These are phyloP conservation scores for Phytophthora macrochlamydospora DNA, from an alignment of 352 stramenopile genomes.

Conservation along the genomic window DNA sequence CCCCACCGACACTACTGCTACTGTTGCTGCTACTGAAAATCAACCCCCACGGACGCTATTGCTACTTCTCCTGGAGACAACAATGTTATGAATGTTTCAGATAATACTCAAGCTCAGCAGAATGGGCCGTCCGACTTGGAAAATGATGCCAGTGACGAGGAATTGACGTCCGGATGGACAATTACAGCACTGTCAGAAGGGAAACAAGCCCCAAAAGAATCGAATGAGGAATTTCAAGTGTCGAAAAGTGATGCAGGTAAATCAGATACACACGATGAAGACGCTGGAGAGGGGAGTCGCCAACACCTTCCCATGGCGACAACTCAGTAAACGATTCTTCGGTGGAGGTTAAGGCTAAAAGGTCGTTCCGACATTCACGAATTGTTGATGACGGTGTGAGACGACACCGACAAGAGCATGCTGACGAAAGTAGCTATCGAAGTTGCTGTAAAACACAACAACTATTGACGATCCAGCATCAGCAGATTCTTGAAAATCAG, in stretches of 20 bases:
- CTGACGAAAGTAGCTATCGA: conserved; percentile 23
- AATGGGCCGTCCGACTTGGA: background rate
- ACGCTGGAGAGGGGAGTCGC: background rate
- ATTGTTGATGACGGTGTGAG: too few relatives aligned
- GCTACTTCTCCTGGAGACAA: too few relatives aligned
- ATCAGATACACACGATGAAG: background rate
- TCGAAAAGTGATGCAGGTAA: conserved; percentile 7
- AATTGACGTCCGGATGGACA: conserved; percentile 30
- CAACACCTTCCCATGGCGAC: background rate
- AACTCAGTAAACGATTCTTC: background rate
- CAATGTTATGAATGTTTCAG: too few relatives aligned
- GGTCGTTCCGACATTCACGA: background rate
- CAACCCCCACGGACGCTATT: too few relatives aligned
- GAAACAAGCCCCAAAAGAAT: conserved; percentile 5
- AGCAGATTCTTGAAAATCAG: conserved; percentile 81
- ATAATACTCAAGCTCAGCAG: background rate
- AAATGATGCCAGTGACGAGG: conserved; percentile 4
- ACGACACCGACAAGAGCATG: conserved; percentile 8
- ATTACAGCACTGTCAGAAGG: conserved; percentile 22
- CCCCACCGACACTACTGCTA: conserved; percentile 5
- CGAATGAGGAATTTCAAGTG: conserved; percentile 13
- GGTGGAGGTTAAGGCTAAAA: conserved; percentile 8
- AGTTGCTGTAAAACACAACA: conserved; percentile 73
- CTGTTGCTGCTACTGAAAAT: too few relatives aligned
- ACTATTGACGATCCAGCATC: conserved; percentile 72